Base-by-base conservation (phyloP, 441 rosid species). In the Brassica balearica region DNA sequence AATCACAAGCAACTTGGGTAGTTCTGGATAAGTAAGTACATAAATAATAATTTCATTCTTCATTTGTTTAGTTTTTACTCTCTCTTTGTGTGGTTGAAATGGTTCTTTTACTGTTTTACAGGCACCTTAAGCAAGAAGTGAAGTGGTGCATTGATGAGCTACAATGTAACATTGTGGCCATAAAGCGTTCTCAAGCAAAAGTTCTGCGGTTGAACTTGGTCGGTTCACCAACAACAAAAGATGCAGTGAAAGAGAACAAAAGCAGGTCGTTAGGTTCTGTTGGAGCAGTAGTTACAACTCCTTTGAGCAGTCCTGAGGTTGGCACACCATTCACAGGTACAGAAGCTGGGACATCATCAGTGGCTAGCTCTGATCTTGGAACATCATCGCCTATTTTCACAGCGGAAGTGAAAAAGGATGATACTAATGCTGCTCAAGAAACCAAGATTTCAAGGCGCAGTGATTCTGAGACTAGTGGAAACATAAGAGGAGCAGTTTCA, bases 131-230 rank as follows among this genome's bases (percentile, higher is more conserved):
- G 80, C 84, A 86, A 0, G 98, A 94, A 84, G 90, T 89, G 83
- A 92, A 84, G 77, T 19, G 82, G 27, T 92, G 97, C 86, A 86
- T 88, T 77, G 95, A 91, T 73, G 95, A 94, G 81, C 76, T 94
- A 82, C 92, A 91, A 69, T 94, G 98, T 84, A 94, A 94, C 84
- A 87, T 94, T 64, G 96, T 90, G 82, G 91, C 86, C n/a, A 89
- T 92, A 90, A 91, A 90, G 77, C 87, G 87, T 59, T 86, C 95
- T 46, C 87, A 89, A 71, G 87, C 95, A 0, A 92, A 92, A 81
- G 89, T 94, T 80, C 87, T 94, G 58, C 95, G 98, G 61, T 84
- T 94, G 80, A 91, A 89, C 83, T 84, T 94, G 89, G 88, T 89
- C 72, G 96, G 95, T 72, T 70, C 87, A 55, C 81, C 89, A 19